These are phyloP conservation scores for Termitomyces sp. DNA, from an alignment of 768 basidiomycete species.

Conservation along the genomic window DNA sequence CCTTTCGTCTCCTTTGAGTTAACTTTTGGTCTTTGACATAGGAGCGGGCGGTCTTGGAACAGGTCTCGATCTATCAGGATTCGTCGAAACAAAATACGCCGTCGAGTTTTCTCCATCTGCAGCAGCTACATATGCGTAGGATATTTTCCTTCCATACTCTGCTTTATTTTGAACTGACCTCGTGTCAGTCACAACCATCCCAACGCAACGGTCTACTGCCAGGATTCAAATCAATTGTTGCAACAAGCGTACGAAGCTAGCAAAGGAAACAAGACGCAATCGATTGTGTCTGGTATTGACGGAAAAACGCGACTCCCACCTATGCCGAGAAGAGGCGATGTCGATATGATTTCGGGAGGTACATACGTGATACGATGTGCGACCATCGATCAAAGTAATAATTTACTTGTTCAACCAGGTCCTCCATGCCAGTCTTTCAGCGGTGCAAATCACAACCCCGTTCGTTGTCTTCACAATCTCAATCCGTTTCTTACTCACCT, in stretches of 20 bases:
- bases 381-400: not conserved
- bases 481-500: not conserved
- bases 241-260: constrained; percentile 50
- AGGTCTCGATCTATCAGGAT: constrained; percentile 58
- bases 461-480: constrained; percentile 21
- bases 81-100: constrained; percentile 65
- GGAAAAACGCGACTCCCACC: constrained; percentile 30
- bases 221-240: constrained; percentile 58
- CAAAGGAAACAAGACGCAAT: constrained; percentile 35
- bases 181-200: constrained; percentile 59
- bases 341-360: constrained; percentile 78
- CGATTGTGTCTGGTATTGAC: constrained; percentile 37
- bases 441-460: constrained; percentile 57
- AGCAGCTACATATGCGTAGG: constrained; percentile 59
- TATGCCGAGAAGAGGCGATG: constrained; percentile 56
- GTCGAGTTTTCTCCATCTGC: constrained; percentile 64
- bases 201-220: constrained; percentile 55
- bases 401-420: constrained; percentile 34
- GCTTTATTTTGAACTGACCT: constrained; percentile 2
- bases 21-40: constrained; percentile 19
- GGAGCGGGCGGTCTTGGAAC: constrained; percentile 76
- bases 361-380: constrained; percentile 18
- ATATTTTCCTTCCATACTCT: not conserved
- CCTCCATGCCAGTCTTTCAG: constrained; percentile 79
- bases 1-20: not conserved